Conservation (phyloP, 2,329 filamentous ascomycete species). For the Sclerotinia borealis region DNA sequence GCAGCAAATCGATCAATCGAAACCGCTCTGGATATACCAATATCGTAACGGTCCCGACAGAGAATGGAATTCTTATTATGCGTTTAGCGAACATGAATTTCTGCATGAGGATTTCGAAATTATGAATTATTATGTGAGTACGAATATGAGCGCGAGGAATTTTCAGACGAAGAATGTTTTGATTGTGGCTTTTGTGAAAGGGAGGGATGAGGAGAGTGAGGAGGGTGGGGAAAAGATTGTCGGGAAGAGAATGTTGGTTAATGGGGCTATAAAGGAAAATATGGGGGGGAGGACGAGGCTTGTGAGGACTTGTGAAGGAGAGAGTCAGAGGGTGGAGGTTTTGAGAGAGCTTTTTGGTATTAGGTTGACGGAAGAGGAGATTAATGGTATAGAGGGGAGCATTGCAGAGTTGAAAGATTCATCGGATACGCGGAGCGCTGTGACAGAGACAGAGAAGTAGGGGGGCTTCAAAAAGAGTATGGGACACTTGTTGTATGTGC, state of each 20-base stretch:
- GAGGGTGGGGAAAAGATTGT: constrained; percentile 36
- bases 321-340: constrained; percentile 47
- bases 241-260: constrained; percentile 48
- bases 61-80: constrained; percentile 56
- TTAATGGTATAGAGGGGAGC: constrained; percentile 43
- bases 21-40: constrained; percentile 58
- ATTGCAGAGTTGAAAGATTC: constrained; percentile 17
- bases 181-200: constrained; percentile 51
- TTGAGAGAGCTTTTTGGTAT: constrained; percentile 47
- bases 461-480: no score
- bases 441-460: neutral
- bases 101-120: constrained; percentile 53
- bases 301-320: constrained; percentile 42
- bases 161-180: constrained; percentile 50
- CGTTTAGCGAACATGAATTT: constrained; percentile 62
- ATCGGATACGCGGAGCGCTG: neutral
- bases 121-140: constrained; percentile 52
- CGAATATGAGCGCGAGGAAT: constrained; percentile 50
- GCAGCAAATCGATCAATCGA: constrained; percentile 37
- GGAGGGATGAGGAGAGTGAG: constrained; percentile 25
- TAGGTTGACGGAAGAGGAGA: constrained; percentile 44
- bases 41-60: constrained; percentile 43
- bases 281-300: constrained; percentile 44
- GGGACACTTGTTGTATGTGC: no score
- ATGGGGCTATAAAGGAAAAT: constrained; percentile 48